Base-by-base conservation (phyloP, 805 yeast genomes). In the Wickerhamomyces chambardii region DNA sequence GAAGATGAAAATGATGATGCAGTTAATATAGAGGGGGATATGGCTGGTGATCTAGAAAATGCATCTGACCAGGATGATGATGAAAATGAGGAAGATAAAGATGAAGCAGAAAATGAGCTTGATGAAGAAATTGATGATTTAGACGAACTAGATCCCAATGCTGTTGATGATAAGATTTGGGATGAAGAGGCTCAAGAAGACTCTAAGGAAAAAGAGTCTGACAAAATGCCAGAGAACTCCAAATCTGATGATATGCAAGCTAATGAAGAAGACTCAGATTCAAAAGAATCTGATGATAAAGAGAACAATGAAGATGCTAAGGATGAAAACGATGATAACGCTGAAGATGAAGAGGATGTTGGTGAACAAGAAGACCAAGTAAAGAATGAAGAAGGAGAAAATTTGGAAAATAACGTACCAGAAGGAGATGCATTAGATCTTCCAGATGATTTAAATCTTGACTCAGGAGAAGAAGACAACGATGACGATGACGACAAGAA, bases 161-260 rank as follows among this genome's bases (percentile, higher is more conserved):
- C 95, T 4, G 76, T 90, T 33, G 97, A 90, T 55, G 97, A 90
- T 45, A 90, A 86, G 60, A 86, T 86, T 95, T 90, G 97, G 95
- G 92, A 90, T 50, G 97, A 89, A 50, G 87, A 90, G 53, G 84
- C 81, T 11, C 70, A 77, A 37, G 86, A 79, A 14, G 74, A 74
- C 43, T 69, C 73, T 16, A 84, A 85, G 50, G 95, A 87, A 49
- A 87, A 87, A 53, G 84, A 86, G 30, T 69, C 89, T 8, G 95
- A 87, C 19, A 64, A 72, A 38, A 59, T 76, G 61, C 78, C 85
- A 4, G 75, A 78, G 11, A 65, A 70, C 38, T 59, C 75, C 2
- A 62, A 68, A 29, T 59, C 75, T 28, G 75, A 64, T 32, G 66
- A 65, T 30, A 53, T 64, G 19, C 55, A 61, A 38, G 67, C 67